Conservation (phyloP, 768 basidiomycete genomes). For the Fomitopsis pulvina region DNA sequence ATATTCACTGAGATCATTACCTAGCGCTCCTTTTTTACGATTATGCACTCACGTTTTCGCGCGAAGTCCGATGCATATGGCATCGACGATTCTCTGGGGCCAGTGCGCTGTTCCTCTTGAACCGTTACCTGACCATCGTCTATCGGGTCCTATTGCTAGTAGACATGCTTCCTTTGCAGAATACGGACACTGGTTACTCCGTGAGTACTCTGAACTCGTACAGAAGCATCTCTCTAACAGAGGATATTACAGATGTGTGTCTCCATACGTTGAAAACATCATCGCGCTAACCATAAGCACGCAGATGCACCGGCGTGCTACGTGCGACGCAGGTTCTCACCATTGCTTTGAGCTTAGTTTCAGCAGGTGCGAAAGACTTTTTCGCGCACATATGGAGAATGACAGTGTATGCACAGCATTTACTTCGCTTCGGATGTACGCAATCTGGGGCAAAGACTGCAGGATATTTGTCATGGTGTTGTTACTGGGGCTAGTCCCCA, state of each 20-base stretch:
- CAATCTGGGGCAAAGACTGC: slow-evolving; percentile 1
- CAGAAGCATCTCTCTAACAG: too few species aligned
- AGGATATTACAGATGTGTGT: slow-evolving; percentile 3
- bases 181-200: not conserved
- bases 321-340: not conserved
- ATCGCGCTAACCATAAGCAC: too few species aligned
- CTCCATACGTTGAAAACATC: not conserved
- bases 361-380: not conserved
- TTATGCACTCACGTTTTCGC: slow-evolving; percentile 5
- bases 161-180: slow-evolving; percentile 2
- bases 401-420: not conserved
- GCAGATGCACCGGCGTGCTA: slow-evolving; percentile 1
- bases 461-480: not conserved
- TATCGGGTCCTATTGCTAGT: slow-evolving; percentile 3
- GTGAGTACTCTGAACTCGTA: not conserved
- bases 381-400: not conserved
- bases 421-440: slow-evolving; percentile 4
- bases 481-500: slow-evolving; percentile 2
- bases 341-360: not conserved
- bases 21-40: slow-evolving; percentile 9
- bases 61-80: slow-evolving; percentile 6
- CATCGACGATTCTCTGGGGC: slow-evolving; percentile 1
- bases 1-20: not conserved
- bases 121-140: slow-evolving; percentile 3
- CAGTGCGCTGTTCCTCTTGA: slow-evolving; percentile 2